Base-by-base conservation (phyloP, 441 rosid species). In the Adansonia grandidieri region DNA sequence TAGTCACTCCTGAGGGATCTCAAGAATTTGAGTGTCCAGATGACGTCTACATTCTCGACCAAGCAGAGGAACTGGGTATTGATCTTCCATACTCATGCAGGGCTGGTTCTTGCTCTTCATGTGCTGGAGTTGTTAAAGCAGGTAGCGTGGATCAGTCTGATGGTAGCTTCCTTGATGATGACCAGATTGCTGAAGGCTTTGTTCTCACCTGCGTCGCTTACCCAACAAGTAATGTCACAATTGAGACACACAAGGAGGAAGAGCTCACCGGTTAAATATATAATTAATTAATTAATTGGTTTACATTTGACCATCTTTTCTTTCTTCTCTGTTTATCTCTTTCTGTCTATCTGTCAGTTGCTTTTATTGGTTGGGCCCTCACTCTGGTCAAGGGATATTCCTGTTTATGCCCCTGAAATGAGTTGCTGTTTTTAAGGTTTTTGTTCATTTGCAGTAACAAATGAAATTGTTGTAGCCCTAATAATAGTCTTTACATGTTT, bases 1-100 rank as follows among this genome's bases (percentile, higher is more conserved):
- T 94, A 60, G 11, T 90, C 9, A 96, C 98, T 0, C 99, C 99
- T 0, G 95, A 80, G 0, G 99, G 97, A 2, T 82, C 82, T 71
- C 19, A 51, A 15, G 95, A 83, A 65, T 5, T 91, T 9, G 83
- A 84, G 0, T 88, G 91, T 79, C 93, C 89, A 2, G 91, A 85
- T 4, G 94, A 90, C 71, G 72, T 19, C 0, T 96, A 94, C 86
- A 86, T 94, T 64, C 88, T 94, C 1, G 98, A 96, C 85, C 80
- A 84, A 0, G 93, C 93, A 0, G 99, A 96, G 79, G 98, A 91
- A 40, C 10, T 7, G 0, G 98, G 97, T 1, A 62, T 94, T 5
- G 99, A 94, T 80, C 76, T 94, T 72, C 99, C 99, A 1, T 96
- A 89, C 97, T 96, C 98, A 0, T 96, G 99, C 89, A 85, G 99